A percentile compares a stretch with the other conserved stretches of the same genome.
Evolutionary conservation across 2,329 filamentous ascomycete species (phyloP).

Genomic region (Fusarium subglutinans): DNA sequence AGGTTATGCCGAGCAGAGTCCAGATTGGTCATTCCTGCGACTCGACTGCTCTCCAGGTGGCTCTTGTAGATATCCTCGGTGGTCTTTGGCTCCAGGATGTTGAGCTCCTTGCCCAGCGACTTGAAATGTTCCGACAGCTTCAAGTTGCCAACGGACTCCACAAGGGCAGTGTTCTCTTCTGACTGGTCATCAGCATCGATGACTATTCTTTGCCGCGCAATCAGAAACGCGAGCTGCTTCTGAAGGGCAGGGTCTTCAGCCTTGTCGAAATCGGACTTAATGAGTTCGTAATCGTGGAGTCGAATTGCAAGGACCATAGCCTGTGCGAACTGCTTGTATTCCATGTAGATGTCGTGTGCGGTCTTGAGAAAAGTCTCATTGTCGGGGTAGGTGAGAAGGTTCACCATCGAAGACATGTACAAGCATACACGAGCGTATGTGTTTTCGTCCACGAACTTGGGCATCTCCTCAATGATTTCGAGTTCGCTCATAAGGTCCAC

Average conservation of each 20-base stretch:
- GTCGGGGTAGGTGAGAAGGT: slow-evolving; percentile 95
- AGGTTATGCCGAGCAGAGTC: slow-evolving; percentile 97
- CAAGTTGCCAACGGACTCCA: slow-evolving; percentile 87
- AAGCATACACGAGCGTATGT: slow-evolving; percentile 93
- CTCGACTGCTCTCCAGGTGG: slow-evolving; percentile 93
- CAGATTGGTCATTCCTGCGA: slow-evolving; percentile 90
- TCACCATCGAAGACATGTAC: slow-evolving; percentile 99
- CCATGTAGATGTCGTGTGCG: slow-evolving; percentile 91
- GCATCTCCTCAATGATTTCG: slow-evolving; percentile 94
- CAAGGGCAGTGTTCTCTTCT: slow-evolving; percentile 77
- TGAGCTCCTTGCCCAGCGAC: slow-evolving; percentile 91
- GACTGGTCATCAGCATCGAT: slow-evolving; percentile 73
- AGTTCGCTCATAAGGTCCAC: slow-evolving; percentile 97
- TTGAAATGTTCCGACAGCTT: slow-evolving; percentile 94
- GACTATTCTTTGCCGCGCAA: slow-evolving; percentile 90
- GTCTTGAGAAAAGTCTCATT: slow-evolving; percentile 95
- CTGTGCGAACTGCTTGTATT: slow-evolving; percentile 92
- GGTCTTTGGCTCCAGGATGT: slow-evolving; percentile 95
- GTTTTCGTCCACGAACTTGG: slow-evolving; percentile 90
- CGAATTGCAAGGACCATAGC: slow-evolving; percentile 95
- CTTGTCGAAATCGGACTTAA: slow-evolving; percentile 81
- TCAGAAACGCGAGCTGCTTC: slow-evolving; percentile 93
- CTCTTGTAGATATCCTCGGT: slow-evolving; percentile 99
- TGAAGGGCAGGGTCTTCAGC: slow-evolving; percentile 84
- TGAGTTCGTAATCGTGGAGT: slow-evolving; percentile 85